Base-by-base conservation (phyloP, 2,329 filamentous ascomycete genomes). In the Dissoconium aciculare region DNA sequence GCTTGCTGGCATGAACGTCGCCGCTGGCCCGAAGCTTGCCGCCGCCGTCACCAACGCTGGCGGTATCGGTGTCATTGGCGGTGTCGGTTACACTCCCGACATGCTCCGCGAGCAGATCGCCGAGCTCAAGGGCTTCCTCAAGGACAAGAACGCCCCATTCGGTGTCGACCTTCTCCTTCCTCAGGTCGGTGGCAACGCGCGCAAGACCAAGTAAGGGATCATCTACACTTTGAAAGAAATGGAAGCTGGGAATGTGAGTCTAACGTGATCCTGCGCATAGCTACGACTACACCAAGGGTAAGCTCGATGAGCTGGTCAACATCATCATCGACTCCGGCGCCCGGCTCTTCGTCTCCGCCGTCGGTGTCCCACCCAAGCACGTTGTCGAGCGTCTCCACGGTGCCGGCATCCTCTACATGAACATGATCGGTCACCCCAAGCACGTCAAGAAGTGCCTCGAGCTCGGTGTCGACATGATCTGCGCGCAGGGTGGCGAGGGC, bases 381-480 rank as follows among this genome's bases (percentile, higher is more conserved):
- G 77, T 94, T 36, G 84, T 98, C 50, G 84, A 95, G 44, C 78
- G 72, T 54, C 74, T 98, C 27, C 89, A 98, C 71, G 71, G 74
- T 53, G 64, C 74, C 51, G 85, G 85, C 45, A 71, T 98, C 46
- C 69, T 92, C 45, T 93, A 91, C 70, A 95, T 95, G 89, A 98
- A 98, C 76, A 98, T 98, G 89, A 85, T 98, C 56, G 89, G 89
- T 45, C 89, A 98, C 69, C 87, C 89, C 53, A 98, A 98, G 75
- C 89, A 98, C 64, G 87, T 93, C 41, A 71, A 83, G 62, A 98
- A 95, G 70, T 91, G 83, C 60, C 69, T 98, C 40, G 83, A 87
- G 30, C 71, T 85, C 36, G 89, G 85, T 43, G 82, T 76, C 47
- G 89, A 98, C 60, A 79, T 98, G 50, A 95, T 98, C 64, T 95